Percentiles rank a stretch among this genome's conserved stretches.
These are phyloP conservation scores for Cokeromyces recurvatus DNA, from an alignment of 371 early-diverging fungal genomes.

Conservation along the genomic window DNA sequence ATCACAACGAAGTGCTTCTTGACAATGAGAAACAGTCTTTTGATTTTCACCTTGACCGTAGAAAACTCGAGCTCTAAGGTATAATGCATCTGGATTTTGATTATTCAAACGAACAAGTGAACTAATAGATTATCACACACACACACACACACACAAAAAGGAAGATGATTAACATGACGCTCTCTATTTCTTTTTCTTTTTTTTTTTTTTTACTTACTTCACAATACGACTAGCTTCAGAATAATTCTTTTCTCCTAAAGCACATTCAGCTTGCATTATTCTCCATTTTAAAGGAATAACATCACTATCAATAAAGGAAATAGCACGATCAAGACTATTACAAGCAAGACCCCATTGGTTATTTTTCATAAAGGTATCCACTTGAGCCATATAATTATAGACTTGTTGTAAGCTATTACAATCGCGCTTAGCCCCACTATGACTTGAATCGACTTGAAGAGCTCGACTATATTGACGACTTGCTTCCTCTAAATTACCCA, in stretches of 20 bases:
- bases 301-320: conserved; percentile 53
- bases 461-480: conserved; percentile 40
- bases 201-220: conserved; percentile 36
- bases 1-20: conserved; percentile 73
- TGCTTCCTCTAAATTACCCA: conserved; percentile 60
- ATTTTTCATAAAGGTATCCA: conserved; percentile 45
- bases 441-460: conserved; percentile 36
- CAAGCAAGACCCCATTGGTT: conserved; percentile 60
- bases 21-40: conserved; percentile 57
- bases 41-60: conserved; percentile 69
- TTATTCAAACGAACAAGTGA: conserved; percentile 57
- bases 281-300: conserved; percentile 65
- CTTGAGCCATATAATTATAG: conserved; percentile 56
- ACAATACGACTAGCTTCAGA: conserved; percentile 66
- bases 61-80: conserved; percentile 66
- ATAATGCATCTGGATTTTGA: conserved; percentile 74
- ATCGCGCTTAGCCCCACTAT: conserved; percentile 40
- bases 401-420: conserved; percentile 44
- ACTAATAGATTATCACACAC: too few species aligned
- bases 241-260: conserved; percentile 63
- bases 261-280: conserved; percentile 65
- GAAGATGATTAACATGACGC: neutral
- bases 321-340: conserved; percentile 59
- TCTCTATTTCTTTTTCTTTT: too few species aligned
- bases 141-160: too few species aligned